Conservation (phyloP, 352 stramenopile species). For the Phytopythium boreale region DNA sequence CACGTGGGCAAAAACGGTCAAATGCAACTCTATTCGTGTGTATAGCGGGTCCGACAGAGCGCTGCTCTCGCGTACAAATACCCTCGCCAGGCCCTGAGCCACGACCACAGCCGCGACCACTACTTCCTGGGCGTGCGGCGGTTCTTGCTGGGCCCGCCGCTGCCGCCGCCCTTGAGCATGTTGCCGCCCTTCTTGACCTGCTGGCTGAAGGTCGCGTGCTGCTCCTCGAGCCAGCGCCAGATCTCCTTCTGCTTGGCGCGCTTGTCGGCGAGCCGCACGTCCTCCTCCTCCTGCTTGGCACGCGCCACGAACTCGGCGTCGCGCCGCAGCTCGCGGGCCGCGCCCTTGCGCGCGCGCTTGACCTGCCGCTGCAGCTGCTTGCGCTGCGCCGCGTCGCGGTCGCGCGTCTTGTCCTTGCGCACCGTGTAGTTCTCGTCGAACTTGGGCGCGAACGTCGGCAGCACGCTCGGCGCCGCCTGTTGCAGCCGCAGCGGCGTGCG, state of each 20-base stretch:
- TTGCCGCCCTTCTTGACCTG: conserved; percentile 94
- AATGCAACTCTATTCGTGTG: conserved; percentile 1
- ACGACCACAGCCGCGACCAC: neutral
- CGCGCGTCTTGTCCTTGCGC: conserved; percentile 87
- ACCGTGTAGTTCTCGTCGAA: conserved; percentile 92
- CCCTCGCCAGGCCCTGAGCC: neutral
- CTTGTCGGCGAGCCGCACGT: conserved; percentile 67
- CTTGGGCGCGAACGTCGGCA: conserved; percentile 86
- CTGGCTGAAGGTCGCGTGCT: conserved; percentile 97
- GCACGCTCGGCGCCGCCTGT: conserved; percentile 56
- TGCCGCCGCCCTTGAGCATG: conserved; percentile 94
- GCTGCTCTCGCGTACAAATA: neutral
- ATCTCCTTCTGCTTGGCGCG: conserved; percentile 94
- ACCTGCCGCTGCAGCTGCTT: conserved; percentile 94
- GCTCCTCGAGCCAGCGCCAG: conserved; percentile 93
- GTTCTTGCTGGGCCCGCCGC: conserved; percentile 13
- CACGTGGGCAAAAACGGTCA: neutral
- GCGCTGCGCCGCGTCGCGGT: conserved; percentile 78
- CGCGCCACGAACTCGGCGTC: conserved; percentile 94
- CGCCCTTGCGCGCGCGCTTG: conserved; percentile 96
- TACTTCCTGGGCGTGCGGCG: conserved; percentile 10
- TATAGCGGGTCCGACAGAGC: neutral
- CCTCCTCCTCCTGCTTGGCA: conserved; percentile 90
- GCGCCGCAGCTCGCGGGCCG: conserved; percentile 92
- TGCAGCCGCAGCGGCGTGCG: conserved; percentile 73